Conservation (phyloP, 208 protist species). For the Herpetomonas samuelpessoai region DNA sequence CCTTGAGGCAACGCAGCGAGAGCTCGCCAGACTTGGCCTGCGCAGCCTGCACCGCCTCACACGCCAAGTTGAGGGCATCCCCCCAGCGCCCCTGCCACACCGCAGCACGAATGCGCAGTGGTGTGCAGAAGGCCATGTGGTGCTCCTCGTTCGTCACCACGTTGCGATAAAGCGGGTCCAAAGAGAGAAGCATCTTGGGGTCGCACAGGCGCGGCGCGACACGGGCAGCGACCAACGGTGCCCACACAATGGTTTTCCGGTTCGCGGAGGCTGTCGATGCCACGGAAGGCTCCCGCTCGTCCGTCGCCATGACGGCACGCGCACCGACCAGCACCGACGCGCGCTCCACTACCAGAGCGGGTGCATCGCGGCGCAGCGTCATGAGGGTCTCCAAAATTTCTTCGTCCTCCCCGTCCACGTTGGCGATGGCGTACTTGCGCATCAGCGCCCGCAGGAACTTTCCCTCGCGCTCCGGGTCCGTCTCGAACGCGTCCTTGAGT, state of each 20-base stretch:
- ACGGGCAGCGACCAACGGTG: slow-evolving; percentile 23
- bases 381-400: slow-evolving; percentile 21
- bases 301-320: slow-evolving; percentile 3
- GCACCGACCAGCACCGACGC: slow-evolving; percentile 27
- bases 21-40: slow-evolving; percentile 12
- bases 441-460: slow-evolving; percentile 23
- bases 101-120: slow-evolving; percentile 20
- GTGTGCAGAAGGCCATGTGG: slow-evolving; percentile 16
- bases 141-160: slow-evolving; percentile 14
- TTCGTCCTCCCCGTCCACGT: slow-evolving; percentile 19
- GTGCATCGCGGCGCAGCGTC: slow-evolving; percentile 8
- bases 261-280: background rate
- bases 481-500: slow-evolving; percentile 22
- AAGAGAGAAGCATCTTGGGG: slow-evolving; percentile 15
- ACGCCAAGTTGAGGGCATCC: slow-evolving; percentile 17
- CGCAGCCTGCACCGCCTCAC: slow-evolving; percentile 6
- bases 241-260: slow-evolving; percentile 28
- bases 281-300: background rate
- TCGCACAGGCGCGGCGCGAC: slow-evolving; percentile 28
- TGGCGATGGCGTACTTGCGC: slow-evolving; percentile 39
- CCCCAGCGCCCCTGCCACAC: slow-evolving; percentile 22
- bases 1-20: slow-evolving; percentile 21
- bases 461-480: background rate
- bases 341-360: slow-evolving; percentile 26
- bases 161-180: slow-evolving; percentile 16